Conservation (phyloP, 129 eudicot genomes). For the Ambrosia trifida region DNA sequence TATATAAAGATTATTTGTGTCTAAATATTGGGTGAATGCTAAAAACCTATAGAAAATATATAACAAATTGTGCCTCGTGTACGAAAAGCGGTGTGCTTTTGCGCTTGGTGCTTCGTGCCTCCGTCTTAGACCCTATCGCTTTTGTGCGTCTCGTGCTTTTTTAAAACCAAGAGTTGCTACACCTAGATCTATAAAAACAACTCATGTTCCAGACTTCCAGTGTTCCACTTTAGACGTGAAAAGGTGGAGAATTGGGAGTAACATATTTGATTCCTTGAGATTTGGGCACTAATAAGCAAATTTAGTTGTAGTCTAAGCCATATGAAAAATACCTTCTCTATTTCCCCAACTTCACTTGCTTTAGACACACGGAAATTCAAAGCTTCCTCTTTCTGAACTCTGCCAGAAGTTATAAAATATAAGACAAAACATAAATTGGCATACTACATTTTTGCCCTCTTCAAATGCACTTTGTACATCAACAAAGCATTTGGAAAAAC, state of each 20-base stretch:
- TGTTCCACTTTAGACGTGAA: not conserved
- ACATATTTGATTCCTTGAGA: not conserved
- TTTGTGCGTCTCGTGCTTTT: too few relatives aligned
- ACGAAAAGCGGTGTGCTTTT: too few relatives aligned
- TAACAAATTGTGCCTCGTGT: too few relatives aligned
- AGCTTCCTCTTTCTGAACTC: constrained; percentile 92
- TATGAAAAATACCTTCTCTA: constrained; percentile 73
- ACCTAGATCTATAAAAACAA: not conserved
- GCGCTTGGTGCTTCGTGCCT: too few relatives aligned
- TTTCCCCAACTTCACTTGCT: constrained; percentile 81
- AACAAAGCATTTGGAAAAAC: constrained; percentile 16
- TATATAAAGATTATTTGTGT: too few relatives aligned
- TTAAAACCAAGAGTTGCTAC: not conserved
- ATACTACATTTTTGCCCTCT: not conserved
- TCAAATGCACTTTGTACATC: not conserved
- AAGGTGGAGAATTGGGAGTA: not conserved
- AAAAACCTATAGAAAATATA: too few relatives aligned
- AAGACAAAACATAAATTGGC: not conserved
- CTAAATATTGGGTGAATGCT: too few relatives aligned
- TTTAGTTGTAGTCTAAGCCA: not conserved
- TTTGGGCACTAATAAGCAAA: not conserved
- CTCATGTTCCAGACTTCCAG: not conserved
- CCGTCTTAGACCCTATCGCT: too few relatives aligned
- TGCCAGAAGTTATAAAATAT: constrained; percentile 36
- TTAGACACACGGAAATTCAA: constrained; percentile 79